These are phyloP conservation scores for Avicennia marina DNA, from an alignment of 257 asterid species.

Conservation along the genomic window DNA sequence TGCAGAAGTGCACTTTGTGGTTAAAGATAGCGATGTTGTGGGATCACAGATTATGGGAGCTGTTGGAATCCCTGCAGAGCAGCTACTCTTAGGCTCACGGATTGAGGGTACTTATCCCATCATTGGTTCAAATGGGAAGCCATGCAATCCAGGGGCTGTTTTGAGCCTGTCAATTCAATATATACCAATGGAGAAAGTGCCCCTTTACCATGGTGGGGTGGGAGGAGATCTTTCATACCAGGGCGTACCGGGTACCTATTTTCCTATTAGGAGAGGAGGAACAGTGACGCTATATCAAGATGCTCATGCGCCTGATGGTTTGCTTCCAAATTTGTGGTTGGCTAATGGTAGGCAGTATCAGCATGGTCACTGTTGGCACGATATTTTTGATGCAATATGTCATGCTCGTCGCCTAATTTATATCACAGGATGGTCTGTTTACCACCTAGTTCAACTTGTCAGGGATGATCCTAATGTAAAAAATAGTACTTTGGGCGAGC, in stretches of 20 bases:
- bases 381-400: conserved; percentile 60
- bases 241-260: conserved; percentile 83
- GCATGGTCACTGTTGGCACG: conserved; percentile 78
- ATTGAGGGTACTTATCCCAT: conserved; percentile 62
- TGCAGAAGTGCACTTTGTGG: conserved; percentile 79
- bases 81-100: conserved; percentile 36
- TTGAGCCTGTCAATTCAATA: conserved; percentile 66
- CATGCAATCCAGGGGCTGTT: conserved; percentile 58
- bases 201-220: conserved; percentile 67
- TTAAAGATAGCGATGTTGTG: conserved; percentile 81
- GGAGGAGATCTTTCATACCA: conserved; percentile 43
- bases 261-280: conserved; percentile 73
- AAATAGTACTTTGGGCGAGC: conserved; percentile 60
- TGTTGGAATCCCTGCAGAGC: conserved; percentile 73
- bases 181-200: conserved; percentile 49
- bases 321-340: conserved; percentile 47
- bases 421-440: conserved; percentile 92
- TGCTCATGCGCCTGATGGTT: conserved; percentile 59
- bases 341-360: conserved; percentile 40
- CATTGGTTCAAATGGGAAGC: conserved; percentile 56
- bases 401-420: conserved; percentile 71
- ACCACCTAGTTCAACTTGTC: conserved; percentile 71
- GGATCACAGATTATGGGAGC: conserved; percentile 90
- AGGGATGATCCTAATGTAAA: conserved; percentile 45
- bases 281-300: conserved; percentile 75